phyloP scores from a whole-genome alignment of 1,284 basidiomycete genomes.

The Megacollybia platyphylla region DNA sequence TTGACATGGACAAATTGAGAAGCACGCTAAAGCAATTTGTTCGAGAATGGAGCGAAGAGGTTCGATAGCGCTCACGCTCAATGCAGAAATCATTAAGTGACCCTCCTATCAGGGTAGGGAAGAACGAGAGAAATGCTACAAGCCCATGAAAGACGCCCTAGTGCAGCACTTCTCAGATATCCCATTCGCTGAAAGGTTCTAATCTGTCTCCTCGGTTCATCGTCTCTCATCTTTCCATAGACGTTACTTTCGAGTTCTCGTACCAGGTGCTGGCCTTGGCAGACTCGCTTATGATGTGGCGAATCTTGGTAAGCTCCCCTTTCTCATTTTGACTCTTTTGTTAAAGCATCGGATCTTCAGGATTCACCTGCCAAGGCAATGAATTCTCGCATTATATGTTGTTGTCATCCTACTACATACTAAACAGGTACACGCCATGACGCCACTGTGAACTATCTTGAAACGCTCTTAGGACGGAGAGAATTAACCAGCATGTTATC shows the following conservation, averaged over 20 bases:
- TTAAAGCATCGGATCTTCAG: constrained; percentile 23
- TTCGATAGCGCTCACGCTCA: constrained; percentile 16
- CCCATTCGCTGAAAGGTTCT: constrained; percentile 38
- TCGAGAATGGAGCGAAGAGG: constrained; percentile 81
- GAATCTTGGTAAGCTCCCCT: constrained; percentile 43
- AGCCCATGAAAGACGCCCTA: constrained; percentile 69
- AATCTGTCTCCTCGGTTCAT: constrained; percentile 3
- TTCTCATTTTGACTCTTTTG: constrained; percentile 1
- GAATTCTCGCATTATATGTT: constrained; percentile 95
- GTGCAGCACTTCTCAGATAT: constrained; percentile 48
- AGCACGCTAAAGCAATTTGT: constrained; percentile 87
- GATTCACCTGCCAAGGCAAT: constrained; percentile 82
- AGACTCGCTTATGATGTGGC: constrained; percentile 82
- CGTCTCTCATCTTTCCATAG: constrained; percentile 17
- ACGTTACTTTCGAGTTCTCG: constrained; percentile 57
- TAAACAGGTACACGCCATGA: constrained; percentile 47
- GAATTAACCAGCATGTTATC: constrained; percentile 55
- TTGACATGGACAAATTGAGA: constrained; percentile 78
- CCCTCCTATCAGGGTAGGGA: constrained; percentile 39
- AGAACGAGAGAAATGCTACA: constrained; percentile 71
- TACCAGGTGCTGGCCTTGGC: constrained; percentile 82
- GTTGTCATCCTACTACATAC: constrained; percentile 69
- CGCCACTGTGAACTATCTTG: background rate
- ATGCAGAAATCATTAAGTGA: background rate
- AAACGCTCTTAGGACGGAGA: constrained; percentile 42